Base-by-base conservation (phyloP, 2,329 filamentous ascomycete species). In the Amesomyces nigricolor region DNA sequence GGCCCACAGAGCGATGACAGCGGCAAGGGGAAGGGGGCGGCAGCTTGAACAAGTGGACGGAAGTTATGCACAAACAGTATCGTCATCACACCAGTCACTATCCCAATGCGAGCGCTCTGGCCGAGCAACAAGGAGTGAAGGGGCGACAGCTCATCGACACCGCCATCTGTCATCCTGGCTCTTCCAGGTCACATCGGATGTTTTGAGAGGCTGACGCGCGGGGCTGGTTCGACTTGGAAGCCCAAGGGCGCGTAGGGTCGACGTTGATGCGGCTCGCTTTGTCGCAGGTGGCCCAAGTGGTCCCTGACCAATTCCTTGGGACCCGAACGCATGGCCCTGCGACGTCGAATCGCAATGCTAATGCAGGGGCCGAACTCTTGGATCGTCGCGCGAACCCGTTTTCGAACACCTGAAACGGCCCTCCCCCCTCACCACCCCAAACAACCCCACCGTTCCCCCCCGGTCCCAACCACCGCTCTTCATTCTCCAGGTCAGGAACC, bases 181-280 rank as follows among this genome's bases (percentile, higher is more conserved):
- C 42, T 49, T 61, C 46, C 56, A 38, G 61, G 46, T 53, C 54
- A 54, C 32, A 47, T 42, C n/a, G 16, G 14, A 26, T 16, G 16
- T 7, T 38, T 42, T 53, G n/a, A 22, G 11, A 35, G 14, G 16
- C 11, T 26, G n/a, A 38, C 35, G 30, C 42, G 42, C 19, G 19
- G 50, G 19, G 16, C n/a, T 10, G 16, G 42, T 39, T 32, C 22
- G 16, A 11, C 17, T 26, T 45, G 22, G 38, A 8, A 7, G 11
- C 44, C 38, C 54, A 45, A 43, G n/a, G 30, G 42, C 17, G 42
- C n/a, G 43, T 52, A 42, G 56, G 40, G 42, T 43, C 60, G 62
- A 63, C 58, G 62, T 64, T 48, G 48, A 64, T 64, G 63, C 62
- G 62, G 63, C 61, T 64, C 58, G 58, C 44, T 52, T 26, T 56